These are phyloP conservation scores for Suillus plorans DNA, from an alignment of 768 basidiomycete genomes.

Conservation along the genomic window DNA sequence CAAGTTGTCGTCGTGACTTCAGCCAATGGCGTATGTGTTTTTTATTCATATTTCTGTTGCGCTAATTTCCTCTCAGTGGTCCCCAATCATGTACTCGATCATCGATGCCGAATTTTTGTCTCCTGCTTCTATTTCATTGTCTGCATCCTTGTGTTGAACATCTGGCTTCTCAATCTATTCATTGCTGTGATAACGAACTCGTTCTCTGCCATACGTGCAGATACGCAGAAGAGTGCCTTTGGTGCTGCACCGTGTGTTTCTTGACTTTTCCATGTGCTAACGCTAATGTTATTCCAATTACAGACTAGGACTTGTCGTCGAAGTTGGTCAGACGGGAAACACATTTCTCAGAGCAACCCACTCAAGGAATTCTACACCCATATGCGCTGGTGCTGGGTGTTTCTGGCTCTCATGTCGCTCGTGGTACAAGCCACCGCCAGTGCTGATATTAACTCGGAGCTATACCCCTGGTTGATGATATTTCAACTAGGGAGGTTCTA, in stretches of 20 bases:
- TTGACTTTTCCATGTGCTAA: background rate
- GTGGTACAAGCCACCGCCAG: conserved; percentile 70
- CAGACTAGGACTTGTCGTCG: conserved; percentile 42
- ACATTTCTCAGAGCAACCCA: conserved; percentile 41
- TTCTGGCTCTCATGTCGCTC: conserved; percentile 70
- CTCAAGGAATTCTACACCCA: conserved; percentile 56
- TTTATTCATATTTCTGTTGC: conserved; percentile 1
- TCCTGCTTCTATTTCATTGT: conserved; percentile 86
- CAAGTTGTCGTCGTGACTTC: conserved; percentile 86
- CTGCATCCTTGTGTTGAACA: conserved; percentile 84
- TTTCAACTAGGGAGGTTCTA: conserved; percentile 89
- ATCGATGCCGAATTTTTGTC: conserved; percentile 90
- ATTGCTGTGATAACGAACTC: conserved; percentile 96
- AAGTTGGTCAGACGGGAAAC: conserved; percentile 58
- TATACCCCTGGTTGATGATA: conserved; percentile 88
- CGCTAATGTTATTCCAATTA: conserved; percentile 1
- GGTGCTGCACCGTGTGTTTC: conserved; percentile 54
- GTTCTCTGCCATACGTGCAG: conserved; percentile 81
- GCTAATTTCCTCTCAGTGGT: conserved; percentile 50
- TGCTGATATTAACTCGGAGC: conserved; percentile 49
- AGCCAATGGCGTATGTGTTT: conserved; percentile 63
- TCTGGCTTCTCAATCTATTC: conserved; percentile 91
- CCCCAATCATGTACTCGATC: conserved; percentile 80
- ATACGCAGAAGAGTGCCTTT: conserved; percentile 90
- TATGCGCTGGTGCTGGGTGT: conserved; percentile 72